Base-by-base conservation (phyloP, 371 early-diverging fungal genomes). In the Mortierella sp. region DNA sequence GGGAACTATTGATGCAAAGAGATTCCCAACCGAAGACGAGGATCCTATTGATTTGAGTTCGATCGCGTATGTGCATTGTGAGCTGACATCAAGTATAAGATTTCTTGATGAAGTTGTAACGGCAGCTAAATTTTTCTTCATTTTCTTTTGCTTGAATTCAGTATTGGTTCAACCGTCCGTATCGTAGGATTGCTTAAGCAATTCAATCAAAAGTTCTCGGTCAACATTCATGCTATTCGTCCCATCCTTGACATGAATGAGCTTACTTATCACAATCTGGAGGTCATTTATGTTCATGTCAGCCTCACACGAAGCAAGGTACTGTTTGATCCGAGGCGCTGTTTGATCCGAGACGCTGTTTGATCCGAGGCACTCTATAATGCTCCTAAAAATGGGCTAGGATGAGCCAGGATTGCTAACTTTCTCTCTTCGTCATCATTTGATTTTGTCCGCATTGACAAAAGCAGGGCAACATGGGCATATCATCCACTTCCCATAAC, bases 251-350 rank as follows among this genome's bases (percentile, higher is more conserved):
- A 75, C n/a, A 45, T 55, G 47, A 70, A 80, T 51, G 80, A 80
- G 40, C 13, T 80, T 26, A 80, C 75, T 0, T 56, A 70, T 43
- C 80, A 80, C 51, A 51, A 60, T 61, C 58, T 75, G 26, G 80
- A 80, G 40, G 70, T 67, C 51, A 74, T 70, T 7, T 49, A 43
- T 43, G 65, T 57, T 29, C 80, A 80, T 53, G 68, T 66, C 58
- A 43, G 37, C 31, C 28, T 56, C 19, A 80, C 80, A 37, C 47
- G 71, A 23, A 43, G n/a, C 58, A 80, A 80, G 75, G 80, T 80
- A 72, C 2, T n/a, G 31, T 47, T 23, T 13, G 23, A 17, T 49
- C n/a, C 7, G 47, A 47, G n/a, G n/a, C 47, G 1, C n/a, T 47
- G n/a, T n/a, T n/a, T n/a, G n/a, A n/a, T n/a, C n/a, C 58, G 75